Base-by-base conservation (phyloP, 352 stramenopile species). In the Pythium sp. region DNA sequence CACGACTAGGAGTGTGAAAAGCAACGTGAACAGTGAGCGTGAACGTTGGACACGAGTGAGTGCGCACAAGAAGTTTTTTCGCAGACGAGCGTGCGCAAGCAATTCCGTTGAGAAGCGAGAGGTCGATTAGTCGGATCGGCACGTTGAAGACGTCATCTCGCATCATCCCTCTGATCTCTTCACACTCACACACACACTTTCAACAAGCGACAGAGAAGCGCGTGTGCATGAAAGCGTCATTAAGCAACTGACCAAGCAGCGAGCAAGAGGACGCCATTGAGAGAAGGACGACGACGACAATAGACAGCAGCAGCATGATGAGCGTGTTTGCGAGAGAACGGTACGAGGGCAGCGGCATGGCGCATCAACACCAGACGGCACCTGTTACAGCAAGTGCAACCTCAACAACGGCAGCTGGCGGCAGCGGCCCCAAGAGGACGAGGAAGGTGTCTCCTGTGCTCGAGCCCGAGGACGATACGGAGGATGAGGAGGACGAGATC, bases 401-500 rank as follows among this genome's bases (percentile, higher is more conserved):
- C 22, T 11, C 34, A 63, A n/a, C 47, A 58, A 3, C 15, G 1
- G 24, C 36, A 56, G 63, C 68, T 41, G 36, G 49, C 14, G 5
- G 38, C 9, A 41, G 36, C 3, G 36, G 11, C 36, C 18, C 18
- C 46, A 82, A 66, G 68, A 68, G 75, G 67, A 60, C 72, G 65
- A 81, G 85, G 67, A 90, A 90, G 65, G 73, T 87, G 69, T 72
- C 80, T n/a, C 77, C 77, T 18, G 58, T 43, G n/a, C 59, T 70
- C 9, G 36, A 61, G 51, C 73, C 69, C 26, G 71, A 84, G 47
- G 69, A 75, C 47, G 67, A 67, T 58, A 76, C 72, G 20, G 74
- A 78, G 63, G 73, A 88, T 55, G 74, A 92, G 18, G 81, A 92
- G 15, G 83, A 89, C 20, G 85, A 93, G 49, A 76, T 90, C 34